These are phyloP conservation scores for Saitoella complicata DNA, from an alignment of 805 yeast genomes.

Conservation along the genomic window DNA sequence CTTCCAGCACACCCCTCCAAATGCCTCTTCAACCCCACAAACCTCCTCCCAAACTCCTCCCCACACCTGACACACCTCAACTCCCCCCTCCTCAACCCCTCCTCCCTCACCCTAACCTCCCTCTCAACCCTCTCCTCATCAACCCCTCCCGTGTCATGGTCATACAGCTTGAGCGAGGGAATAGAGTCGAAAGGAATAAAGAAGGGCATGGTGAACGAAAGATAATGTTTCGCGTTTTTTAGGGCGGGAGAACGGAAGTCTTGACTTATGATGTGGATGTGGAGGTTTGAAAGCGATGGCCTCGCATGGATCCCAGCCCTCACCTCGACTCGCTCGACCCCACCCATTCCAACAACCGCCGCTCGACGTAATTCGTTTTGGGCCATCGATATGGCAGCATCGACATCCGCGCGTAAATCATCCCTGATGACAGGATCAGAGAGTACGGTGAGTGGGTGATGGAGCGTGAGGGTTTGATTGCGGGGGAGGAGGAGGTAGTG, in stretches of 20 bases:
- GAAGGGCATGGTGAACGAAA: constrained; percentile 51
- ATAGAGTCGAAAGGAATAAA: constrained; percentile 41
- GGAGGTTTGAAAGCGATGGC: constrained; percentile 56
- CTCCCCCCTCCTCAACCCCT: no score
- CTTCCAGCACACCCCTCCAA: no score
- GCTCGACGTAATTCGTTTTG: constrained; percentile 27
- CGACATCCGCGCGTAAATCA: constrained; percentile 31
- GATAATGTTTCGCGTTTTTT: constrained; percentile 51
- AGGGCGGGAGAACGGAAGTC: constrained; percentile 41
- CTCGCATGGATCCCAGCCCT: constrained; percentile 48
- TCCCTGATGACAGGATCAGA: constrained; percentile 9
- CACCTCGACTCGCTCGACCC: constrained; percentile 23
- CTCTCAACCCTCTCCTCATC: no score
- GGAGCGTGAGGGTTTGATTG: constrained; percentile 24
- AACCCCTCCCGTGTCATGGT: no score
- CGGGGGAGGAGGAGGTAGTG: constrained; percentile 52
- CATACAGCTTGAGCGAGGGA: constrained; percentile 20
- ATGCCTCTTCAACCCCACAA: no score
- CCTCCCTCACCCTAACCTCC: no score
- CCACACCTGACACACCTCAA: no score
- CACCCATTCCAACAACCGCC: constrained; percentile 21
- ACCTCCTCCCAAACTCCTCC: no score
- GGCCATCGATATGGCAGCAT: constrained; percentile 34
- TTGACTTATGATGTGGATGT: constrained; percentile 53
- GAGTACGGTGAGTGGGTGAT: constrained; percentile 43